A percentile compares a stretch with the other conserved stretches of the same genome.
phyloP scores from a whole-genome alignment of 768 basidiomycete species.

The Phanerodontia chrysosporium region DNA sequence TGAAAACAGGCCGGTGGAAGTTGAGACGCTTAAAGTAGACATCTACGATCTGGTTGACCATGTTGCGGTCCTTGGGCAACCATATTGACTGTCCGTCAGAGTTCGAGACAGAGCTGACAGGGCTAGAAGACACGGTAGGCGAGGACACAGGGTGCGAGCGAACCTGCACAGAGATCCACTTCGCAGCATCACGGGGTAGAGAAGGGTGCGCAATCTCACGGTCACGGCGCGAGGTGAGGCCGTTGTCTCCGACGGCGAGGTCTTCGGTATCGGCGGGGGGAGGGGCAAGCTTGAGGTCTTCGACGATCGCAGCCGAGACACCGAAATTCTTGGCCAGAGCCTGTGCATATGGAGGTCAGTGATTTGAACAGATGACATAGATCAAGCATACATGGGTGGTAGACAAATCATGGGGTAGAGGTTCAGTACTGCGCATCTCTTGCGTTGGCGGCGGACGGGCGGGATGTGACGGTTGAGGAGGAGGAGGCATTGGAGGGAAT shows the following conservation, averaged over 20 bases:
- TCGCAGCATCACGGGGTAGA: slow-evolving; percentile 52
- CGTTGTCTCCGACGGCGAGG: slow-evolving; percentile 70
- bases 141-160: slow-evolving; percentile 39
- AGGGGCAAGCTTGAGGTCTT: slow-evolving; percentile 52
- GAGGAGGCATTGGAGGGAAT: slow-evolving; percentile 29
- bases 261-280: slow-evolving; percentile 58
- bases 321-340: slow-evolving; percentile 78
- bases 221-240: slow-evolving; percentile 67
- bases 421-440: slow-evolving; percentile 71
- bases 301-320: slow-evolving; percentile 67
- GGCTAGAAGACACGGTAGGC: slow-evolving; percentile 16
- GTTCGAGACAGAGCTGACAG: slow-evolving; percentile 13
- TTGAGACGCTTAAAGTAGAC: slow-evolving; percentile 79
- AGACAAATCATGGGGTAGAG: slow-evolving; percentile 76
- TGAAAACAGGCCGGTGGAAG: slow-evolving; percentile 72
- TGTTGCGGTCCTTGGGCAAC: slow-evolving; percentile 73
- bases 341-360: slow-evolving; percentile 25
- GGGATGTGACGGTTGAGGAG: slow-evolving; percentile 23
- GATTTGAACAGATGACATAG: not conserved
- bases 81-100: slow-evolving; percentile 48
- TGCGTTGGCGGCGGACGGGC: slow-evolving; percentile 27
- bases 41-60: slow-evolving; percentile 57
- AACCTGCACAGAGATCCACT: slow-evolving; percentile 54
- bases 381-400: slow-evolving; percentile 44
- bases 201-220: slow-evolving; percentile 50